Evolutionary conservation across 2,329 filamentous ascomycete genomes (phyloP), one percentile per base, ranked within the genome.

Genomic region (Arachnomyces sp.): DNA sequence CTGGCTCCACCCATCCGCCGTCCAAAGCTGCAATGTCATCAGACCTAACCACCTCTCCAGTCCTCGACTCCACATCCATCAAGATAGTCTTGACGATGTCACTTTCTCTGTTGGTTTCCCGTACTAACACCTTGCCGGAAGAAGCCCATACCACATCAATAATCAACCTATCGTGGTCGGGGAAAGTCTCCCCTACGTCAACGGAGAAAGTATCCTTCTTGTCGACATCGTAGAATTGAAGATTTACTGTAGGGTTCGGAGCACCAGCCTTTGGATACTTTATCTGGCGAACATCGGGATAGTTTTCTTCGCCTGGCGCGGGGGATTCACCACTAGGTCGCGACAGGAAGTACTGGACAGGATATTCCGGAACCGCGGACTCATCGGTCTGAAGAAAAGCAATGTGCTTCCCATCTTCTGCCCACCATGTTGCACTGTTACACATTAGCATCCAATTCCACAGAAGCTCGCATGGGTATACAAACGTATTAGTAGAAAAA

Each of bases 211-310:
- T 74, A 43, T 94, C 81, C 2, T 75, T 75, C 53, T 82, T 83
- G 7, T 71, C 72, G 14, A 95, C 71, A 50, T 96, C 89, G 61
- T 90, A 96, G 63, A 96, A 94, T 40, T 85, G 75, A 25, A 98
- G 66, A 45, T 87, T 80, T 3, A 98, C 90, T 11, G 85, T 77
- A 0, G 92, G 92, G 60, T 98, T 98, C 34, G 90, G 88, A 2
- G 89, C 82, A 3, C 92, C 93, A 14, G 92, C 84, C 63, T 96
- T 96, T 35, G 92, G 93, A 55, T 98, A 98, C 63, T 98, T 98
- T 75, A 98, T 93, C 52, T 88, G 70, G 47, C 82, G 78, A 28
- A 90, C 81, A 56, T 96, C 89, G 0, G 92, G 92, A 57, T 98
- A 98, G 38, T 78, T 80, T 59, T 95, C 88, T 49, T 93, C 77